These are phyloP conservation scores for Phaeodactylum tricornutum DNA, from an alignment of 108 stramenopile genomes.

Conservation along the genomic window DNA sequence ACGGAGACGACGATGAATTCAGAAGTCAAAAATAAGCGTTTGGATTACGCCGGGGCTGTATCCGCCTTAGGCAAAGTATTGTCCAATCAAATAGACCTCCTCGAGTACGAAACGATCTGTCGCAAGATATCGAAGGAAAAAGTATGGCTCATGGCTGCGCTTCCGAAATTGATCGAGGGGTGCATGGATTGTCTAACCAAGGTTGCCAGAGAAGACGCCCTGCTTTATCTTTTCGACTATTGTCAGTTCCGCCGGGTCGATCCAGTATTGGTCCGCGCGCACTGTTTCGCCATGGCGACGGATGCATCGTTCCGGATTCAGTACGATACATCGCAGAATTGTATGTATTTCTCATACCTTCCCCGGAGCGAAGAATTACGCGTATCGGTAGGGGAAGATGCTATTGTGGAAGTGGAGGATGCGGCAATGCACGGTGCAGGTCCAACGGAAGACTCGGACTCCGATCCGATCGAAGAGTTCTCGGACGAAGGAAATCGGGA, in stretches of 20 bases:
- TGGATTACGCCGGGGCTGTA: conserved; percentile 25
- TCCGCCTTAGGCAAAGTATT: conserved; percentile 31
- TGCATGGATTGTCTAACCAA: conserved; percentile 43
- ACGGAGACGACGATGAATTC: neutral
- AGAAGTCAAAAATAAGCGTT: conserved; percentile 6
- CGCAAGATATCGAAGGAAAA: conserved; percentile 30
- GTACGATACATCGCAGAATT: conserved; percentile 25
- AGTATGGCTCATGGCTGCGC: conserved; percentile 38
- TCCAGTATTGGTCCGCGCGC: conserved; percentile 36
- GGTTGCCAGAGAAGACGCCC: conserved; percentile 43
- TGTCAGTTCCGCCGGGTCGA: conserved; percentile 47
- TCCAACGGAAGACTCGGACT: too few relatives aligned
- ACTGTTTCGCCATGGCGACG: conserved; percentile 39
- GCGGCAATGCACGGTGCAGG: too few relatives aligned
- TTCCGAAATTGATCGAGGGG: conserved; percentile 56
- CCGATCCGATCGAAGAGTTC: neutral
- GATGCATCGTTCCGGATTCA: conserved; percentile 65
- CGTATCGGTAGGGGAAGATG: neutral
- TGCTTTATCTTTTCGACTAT: conserved; percentile 41
- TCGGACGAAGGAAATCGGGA: neutral
- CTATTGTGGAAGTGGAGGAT: too few relatives aligned
- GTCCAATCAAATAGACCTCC: conserved; percentile 20
- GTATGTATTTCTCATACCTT: conserved; percentile 65
- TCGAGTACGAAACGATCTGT: conserved; percentile 46
- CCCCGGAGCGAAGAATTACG: conserved; percentile 14